Conservation (phyloP, 257 asterid species). For the Verbena officinalis region DNA sequence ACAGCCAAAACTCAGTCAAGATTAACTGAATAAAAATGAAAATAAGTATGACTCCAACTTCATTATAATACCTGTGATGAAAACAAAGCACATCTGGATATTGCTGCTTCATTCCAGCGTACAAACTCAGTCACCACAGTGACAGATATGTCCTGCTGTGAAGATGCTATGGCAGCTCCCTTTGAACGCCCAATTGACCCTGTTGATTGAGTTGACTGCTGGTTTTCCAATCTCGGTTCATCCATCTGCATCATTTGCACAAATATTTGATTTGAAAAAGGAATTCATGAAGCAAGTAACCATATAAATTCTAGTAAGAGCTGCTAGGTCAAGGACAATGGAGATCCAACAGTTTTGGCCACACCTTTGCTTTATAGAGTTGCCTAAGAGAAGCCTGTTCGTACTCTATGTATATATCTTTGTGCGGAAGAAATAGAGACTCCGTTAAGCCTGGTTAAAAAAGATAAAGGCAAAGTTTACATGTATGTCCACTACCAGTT, state of each 20-base stretch:
- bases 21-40: conserved; percentile 10
- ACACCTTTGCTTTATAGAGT: conserved; percentile 90
- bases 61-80: conserved; percentile 69
- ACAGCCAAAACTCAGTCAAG: not conserved
- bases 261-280: conserved; percentile 15
- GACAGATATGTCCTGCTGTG: conserved; percentile 90
- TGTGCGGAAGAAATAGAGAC: conserved; percentile 90
- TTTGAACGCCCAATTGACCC: conserved; percentile 96
- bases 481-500: conserved; percentile 1
- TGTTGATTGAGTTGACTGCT: conserved; percentile 69
- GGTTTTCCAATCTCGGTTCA: conserved; percentile 80
- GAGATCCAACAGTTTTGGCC: conserved; percentile 23
- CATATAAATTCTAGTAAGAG: conserved; percentile 22
- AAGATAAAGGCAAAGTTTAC: conserved; percentile 25
- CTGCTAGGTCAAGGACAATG: conserved; percentile 4
- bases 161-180: conserved; percentile 87
- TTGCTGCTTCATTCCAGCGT: conserved; percentile 98
- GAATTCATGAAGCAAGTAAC: conserved; percentile 18
- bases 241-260: conserved; percentile 67
- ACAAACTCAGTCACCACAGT: conserved; percentile 95
- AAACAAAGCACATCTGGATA: conserved; percentile 80
- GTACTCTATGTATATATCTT: conserved; percentile 83
- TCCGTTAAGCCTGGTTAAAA: conserved; percentile 80
- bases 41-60: not conserved
- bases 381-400: conserved; percentile 97